Conservation (phyloP, 2,329 filamentous ascomycete species). For the Intubia oerlemansii region DNA sequence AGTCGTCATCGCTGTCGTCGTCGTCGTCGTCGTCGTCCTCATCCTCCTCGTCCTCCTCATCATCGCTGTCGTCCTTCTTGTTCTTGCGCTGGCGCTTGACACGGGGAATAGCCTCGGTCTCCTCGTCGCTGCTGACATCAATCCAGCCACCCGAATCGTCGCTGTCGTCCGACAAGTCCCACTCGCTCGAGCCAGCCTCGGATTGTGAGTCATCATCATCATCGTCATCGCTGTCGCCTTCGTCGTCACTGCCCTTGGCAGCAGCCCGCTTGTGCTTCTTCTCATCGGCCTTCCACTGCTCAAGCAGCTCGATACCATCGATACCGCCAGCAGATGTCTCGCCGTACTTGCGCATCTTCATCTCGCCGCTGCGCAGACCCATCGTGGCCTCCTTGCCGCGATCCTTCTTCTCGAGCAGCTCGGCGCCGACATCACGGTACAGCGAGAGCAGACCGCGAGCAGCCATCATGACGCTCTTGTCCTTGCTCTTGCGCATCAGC, state of each 20-base stretch:
- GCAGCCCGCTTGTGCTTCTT: slow-evolving; percentile 43
- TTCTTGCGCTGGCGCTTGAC: slow-evolving; percentile 35
- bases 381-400: slow-evolving; percentile 83
- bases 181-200: slow-evolving; percentile 30
- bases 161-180: slow-evolving; percentile 40
- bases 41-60: slow-evolving; percentile 20
- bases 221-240: slow-evolving; percentile 35
- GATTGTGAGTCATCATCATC: slow-evolving; percentile 36
- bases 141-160: slow-evolving; percentile 79
- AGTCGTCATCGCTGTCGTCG: slow-evolving; percentile 30
- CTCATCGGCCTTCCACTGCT: slow-evolving; percentile 87
- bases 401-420: slow-evolving; percentile 74
- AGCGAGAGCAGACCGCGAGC: slow-evolving; percentile 78
- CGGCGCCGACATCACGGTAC: slow-evolving; percentile 77
- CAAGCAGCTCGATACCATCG: slow-evolving; percentile 77
- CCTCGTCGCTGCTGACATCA: slow-evolving; percentile 64
- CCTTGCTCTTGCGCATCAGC: slow-evolving; percentile 90
- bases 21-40: slow-evolving; percentile 24
- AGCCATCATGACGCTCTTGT: slow-evolving; percentile 98
- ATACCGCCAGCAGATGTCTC: slow-evolving; percentile 65
- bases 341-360: slow-evolving; percentile 60
- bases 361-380: slow-evolving; percentile 49
- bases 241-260: slow-evolving; percentile 33
- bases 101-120: slow-evolving; percentile 49
- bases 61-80: slow-evolving; percentile 11